Evolutionary conservation across 257 asterid genomes (phyloP).

Genomic region (Solanum arcanum): DNA sequence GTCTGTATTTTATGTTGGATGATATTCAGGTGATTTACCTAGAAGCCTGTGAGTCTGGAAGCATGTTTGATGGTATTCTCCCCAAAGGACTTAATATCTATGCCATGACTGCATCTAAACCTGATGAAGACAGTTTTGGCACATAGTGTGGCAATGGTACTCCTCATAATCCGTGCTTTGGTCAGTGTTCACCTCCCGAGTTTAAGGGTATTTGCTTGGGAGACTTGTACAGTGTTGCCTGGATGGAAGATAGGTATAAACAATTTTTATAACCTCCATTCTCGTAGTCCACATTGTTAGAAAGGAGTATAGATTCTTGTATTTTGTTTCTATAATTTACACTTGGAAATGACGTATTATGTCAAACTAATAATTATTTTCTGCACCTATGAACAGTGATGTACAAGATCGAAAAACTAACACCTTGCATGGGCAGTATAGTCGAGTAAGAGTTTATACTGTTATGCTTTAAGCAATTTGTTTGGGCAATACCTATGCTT

Average conservation of each 20-base stretch:
- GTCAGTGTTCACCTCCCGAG: background rate
- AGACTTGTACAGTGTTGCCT: slow-evolving; percentile 83
- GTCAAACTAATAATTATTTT: background rate
- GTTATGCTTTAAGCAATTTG: background rate
- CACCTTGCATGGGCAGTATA: background rate
- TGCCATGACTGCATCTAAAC: slow-evolving; percentile 86
- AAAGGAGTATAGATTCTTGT: background rate
- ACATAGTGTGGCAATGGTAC: slow-evolving; percentile 87
- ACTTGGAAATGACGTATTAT: background rate
- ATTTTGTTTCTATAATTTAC: background rate
- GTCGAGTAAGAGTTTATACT: background rate
- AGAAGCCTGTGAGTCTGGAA: slow-evolving; percentile 95
- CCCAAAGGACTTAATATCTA: slow-evolving; percentile 73
- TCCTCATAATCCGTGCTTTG: slow-evolving; percentile 66
- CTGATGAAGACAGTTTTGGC: slow-evolving; percentile 92
- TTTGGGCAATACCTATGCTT: background rate
- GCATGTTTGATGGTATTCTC: slow-evolving; percentile 88
- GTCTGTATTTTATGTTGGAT: background rate
- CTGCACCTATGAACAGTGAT: background rate
- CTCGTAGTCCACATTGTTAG: background rate
- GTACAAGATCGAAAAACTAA: background rate
- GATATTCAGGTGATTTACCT: slow-evolving; percentile 59
- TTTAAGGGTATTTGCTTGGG: slow-evolving; percentile 19
- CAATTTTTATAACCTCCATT: background rate
- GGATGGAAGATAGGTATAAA: slow-evolving; percentile 90